Base-by-base conservation (phyloP, 2,329 filamentous ascomycete genomes). In the Paraphoma chrysanthemicola region DNA sequence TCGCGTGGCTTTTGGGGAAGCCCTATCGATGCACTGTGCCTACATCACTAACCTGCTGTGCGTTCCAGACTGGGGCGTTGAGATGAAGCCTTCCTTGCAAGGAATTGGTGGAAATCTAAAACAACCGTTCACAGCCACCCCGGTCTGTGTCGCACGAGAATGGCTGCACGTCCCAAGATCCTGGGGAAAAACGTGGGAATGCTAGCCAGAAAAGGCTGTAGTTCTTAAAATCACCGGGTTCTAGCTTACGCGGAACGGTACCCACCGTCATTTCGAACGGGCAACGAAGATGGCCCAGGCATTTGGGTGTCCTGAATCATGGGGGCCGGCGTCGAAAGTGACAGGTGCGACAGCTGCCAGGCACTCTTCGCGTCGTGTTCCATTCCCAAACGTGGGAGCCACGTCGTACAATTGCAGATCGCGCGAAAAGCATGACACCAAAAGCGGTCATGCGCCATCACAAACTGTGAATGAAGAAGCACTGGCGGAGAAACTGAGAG, bases 71-170 rank as follows among this genome's bases (percentile, higher is more conserved):
- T 53, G 47, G 57, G 53, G 42, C 54, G 29, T 43, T 44, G 57
- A 67, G 63, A 66, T 67, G 57, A 63, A 54, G 42, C 44, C 56
- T 38, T 55, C 54, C 59, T 57, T 36, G 54, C 48, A 62, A 63
- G 60, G 62, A 63, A 64, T 68, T 68, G 63, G 67, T 70, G 67
- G 67, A 54, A 54, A 18, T 38, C 44, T 54, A 44, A 54, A 68
- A 70, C 67, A 54, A 60, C 57, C 57, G 56, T 60, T 48, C 51
- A 54, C 53, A 57, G 55, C 42, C 31, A 55, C 45, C 14, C 55
- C 56, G 58, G 57, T 36, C 43, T 48, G 45, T 57, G 54, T 64
- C 54, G 56, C 55, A 64, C 64, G 44, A 64, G 44, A 58, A 45
- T 46, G 58, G 63, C 30, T 52, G 52, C 52, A 48, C 23, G 10